phyloP scores from a whole-genome alignment of 1,284 basidiomycete genomes.

The Naganishia liquefaciens region DNA sequence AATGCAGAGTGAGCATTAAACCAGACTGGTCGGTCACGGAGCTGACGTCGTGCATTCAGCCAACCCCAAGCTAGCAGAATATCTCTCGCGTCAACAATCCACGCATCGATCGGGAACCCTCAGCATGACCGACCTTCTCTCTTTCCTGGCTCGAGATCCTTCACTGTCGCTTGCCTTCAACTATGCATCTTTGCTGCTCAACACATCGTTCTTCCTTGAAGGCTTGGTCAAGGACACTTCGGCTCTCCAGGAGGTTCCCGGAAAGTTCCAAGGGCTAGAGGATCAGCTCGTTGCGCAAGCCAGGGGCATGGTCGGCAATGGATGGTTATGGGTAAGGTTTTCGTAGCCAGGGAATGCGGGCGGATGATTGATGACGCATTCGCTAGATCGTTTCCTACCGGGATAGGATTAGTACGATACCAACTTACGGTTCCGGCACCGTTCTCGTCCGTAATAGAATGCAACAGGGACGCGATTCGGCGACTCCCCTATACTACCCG shows the following conservation, averaged over 20 bases:
- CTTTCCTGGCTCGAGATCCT: conserved; percentile 67
- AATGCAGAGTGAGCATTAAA: conserved; percentile 47
- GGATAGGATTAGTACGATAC: conserved; percentile 49
- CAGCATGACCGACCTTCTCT: conserved; percentile 55
- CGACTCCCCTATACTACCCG: conserved; percentile 21
- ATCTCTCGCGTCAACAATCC: conserved; percentile 6
- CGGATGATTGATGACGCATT: neutral
- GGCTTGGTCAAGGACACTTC: conserved; percentile 64
- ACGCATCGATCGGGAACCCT: conserved; percentile 7
- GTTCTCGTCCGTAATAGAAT: conserved; percentile 65
- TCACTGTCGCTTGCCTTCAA: conserved; percentile 76
- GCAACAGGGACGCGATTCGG: conserved; percentile 48
- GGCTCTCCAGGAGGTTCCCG: conserved; percentile 21
- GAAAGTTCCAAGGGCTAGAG: conserved; percentile 35
- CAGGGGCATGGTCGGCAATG: conserved; percentile 60
- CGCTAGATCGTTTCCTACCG: conserved; percentile 16
- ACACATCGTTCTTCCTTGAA: conserved; percentile 93
- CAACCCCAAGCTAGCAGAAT: conserved; percentile 13
- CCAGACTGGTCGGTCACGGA: neutral
- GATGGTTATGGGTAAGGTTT: conserved; percentile 81
- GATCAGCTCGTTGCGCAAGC: conserved; percentile 50
- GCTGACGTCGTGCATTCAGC: neutral
- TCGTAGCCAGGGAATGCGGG: conserved; percentile 56
- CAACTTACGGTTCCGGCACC: conserved; percentile 85
- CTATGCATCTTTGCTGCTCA: conserved; percentile 87